These are phyloP conservation scores for Pontederia paniculata DNA, from an alignment of 176 grass and related monocot species.

Conservation along the genomic window DNA sequence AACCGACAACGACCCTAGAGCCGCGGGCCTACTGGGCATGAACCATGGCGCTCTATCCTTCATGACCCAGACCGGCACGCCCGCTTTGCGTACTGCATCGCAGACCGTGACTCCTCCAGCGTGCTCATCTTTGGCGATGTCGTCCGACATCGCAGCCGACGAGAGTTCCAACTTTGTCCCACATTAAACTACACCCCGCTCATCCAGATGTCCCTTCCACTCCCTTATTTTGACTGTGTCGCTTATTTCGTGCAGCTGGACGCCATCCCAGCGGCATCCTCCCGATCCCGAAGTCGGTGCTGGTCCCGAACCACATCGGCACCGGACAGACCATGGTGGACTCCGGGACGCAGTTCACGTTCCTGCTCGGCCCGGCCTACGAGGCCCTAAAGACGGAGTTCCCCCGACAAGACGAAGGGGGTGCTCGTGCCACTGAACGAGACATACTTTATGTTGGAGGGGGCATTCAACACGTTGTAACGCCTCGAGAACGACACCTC, in stretches of 20 bases:
- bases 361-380: conserved; percentile 60
- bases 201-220: conserved; percentile 43
- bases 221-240: conserved; percentile 74
- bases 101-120: conserved; percentile 31
- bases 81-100: conserved; percentile 71
- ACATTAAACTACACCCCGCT: conserved; percentile 65
- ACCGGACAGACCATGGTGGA: conserved; percentile 78
- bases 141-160: neutral
- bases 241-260: conserved; percentile 73
- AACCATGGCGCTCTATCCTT: conserved; percentile 70
- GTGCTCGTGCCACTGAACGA: conserved; percentile 39
- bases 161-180: neutral
- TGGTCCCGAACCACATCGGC: conserved; percentile 67
- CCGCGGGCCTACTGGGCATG: conserved; percentile 59
- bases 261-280: conserved; percentile 43
- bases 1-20: conserved; percentile 1
- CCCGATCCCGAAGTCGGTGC: conserved; percentile 54
- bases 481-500: no score
- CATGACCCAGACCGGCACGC: conserved; percentile 51
- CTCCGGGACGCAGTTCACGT: conserved; percentile 82
- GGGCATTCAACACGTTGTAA: conserved; percentile 60
- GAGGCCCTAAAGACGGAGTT: conserved; percentile 47
- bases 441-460: conserved; percentile 58
- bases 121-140: conserved; percentile 53
- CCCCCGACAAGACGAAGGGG: conserved; percentile 23